Evolutionary conservation across 2,329 filamentous ascomycete genomes (phyloP).

Genomic region (Nigrospora osmanthi): DNA sequence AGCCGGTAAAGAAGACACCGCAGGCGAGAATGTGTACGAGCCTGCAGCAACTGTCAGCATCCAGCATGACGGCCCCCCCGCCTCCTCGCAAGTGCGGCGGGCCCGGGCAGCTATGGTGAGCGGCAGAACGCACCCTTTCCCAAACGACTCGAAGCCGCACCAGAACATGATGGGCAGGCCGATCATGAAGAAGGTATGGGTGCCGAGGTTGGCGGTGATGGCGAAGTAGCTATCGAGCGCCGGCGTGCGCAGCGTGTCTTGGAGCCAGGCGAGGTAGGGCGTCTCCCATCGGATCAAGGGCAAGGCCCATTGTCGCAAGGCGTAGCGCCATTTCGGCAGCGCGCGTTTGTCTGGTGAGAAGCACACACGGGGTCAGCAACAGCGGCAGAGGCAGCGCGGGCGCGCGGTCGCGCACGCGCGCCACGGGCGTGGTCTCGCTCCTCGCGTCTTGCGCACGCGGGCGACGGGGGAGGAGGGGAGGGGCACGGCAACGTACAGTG

Average conservation of each 20-base stretch:
- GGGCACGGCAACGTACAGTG: constrained; percentile 51
- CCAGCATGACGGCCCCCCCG: constrained; percentile 5
- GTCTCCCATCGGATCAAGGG: constrained; percentile 93
- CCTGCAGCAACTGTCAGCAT: constrained; percentile 23
- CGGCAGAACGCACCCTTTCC: constrained; percentile 64
- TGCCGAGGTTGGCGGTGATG: constrained; percentile 90
- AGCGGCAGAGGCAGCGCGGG: not conserved
- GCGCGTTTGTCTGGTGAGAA: constrained; percentile 61
- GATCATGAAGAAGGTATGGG: constrained; percentile 98
- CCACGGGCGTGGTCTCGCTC: not conserved
- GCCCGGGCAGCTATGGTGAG: not conserved
- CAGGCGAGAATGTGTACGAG: constrained; percentile 69
- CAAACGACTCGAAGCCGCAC: constrained; percentile 81
- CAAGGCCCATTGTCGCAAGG: constrained; percentile 70
- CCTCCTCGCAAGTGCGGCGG: not conserved
- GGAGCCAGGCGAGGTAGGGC: constrained; percentile 81
- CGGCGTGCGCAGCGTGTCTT: constrained; percentile 71
- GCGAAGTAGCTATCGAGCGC: constrained; percentile 94
- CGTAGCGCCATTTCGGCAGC: constrained; percentile 84
- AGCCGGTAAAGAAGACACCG: constrained; percentile 83
- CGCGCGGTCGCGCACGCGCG: not conserved
- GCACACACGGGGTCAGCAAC: not conserved
- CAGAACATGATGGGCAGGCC: constrained; percentile 92
- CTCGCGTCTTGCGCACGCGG: not conserved
- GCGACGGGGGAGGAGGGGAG: constrained; percentile 4